These are phyloP conservation scores for Plantago ovata DNA, from an alignment of 257 asterid species.

Conservation along the genomic window DNA sequence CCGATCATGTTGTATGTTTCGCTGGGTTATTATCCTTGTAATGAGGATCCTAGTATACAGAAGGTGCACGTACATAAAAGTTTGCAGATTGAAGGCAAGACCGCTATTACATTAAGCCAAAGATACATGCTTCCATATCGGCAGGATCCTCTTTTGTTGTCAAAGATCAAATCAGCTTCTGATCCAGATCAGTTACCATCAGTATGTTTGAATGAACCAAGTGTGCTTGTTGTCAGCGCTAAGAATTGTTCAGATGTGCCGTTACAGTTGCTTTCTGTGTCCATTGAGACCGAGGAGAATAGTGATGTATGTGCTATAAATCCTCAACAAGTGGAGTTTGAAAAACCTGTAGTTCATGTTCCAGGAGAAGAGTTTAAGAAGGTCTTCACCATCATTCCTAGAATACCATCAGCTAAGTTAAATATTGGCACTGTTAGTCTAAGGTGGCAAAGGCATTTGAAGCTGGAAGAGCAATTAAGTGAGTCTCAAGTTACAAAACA, in stretches of 20 bases:
- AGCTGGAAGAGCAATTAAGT: slow-evolving; percentile 21
- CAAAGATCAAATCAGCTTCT: slow-evolving; percentile 50
- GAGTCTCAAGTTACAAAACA: slow-evolving; percentile 60
- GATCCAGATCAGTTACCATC: slow-evolving; percentile 56
- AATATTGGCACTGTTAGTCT: slow-evolving; percentile 58
- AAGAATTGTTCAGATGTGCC: slow-evolving; percentile 91
- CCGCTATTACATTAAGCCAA: slow-evolving; percentile 70
- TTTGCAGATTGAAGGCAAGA: slow-evolving; percentile 92
- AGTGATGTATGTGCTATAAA: slow-evolving; percentile 38
- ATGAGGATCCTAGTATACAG: slow-evolving; percentile 55
- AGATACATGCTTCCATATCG: slow-evolving; percentile 75
- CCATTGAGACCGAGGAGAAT: slow-evolving; percentile 50
- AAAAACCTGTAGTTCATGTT: slow-evolving; percentile 46
- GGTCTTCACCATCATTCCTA: slow-evolving; percentile 68
- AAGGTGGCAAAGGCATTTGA: slow-evolving; percentile 75
- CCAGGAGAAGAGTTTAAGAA: slow-evolving; percentile 95
- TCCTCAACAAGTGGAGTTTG: slow-evolving; percentile 47
- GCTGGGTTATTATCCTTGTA: slow-evolving; percentile 66
- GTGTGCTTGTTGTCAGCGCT: slow-evolving; percentile 63
- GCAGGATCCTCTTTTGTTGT: slow-evolving; percentile 75
- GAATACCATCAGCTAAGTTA: slow-evolving; percentile 35
- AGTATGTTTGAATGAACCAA: slow-evolving; percentile 66
- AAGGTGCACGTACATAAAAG: slow-evolving; percentile 93
- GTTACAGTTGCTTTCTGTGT: slow-evolving; percentile 62
- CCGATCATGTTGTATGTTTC: slow-evolving; percentile 94